These are phyloP conservation scores for Megacollybia marginata DNA, from an alignment of 768 basidiomycete genomes.

Conservation along the genomic window DNA sequence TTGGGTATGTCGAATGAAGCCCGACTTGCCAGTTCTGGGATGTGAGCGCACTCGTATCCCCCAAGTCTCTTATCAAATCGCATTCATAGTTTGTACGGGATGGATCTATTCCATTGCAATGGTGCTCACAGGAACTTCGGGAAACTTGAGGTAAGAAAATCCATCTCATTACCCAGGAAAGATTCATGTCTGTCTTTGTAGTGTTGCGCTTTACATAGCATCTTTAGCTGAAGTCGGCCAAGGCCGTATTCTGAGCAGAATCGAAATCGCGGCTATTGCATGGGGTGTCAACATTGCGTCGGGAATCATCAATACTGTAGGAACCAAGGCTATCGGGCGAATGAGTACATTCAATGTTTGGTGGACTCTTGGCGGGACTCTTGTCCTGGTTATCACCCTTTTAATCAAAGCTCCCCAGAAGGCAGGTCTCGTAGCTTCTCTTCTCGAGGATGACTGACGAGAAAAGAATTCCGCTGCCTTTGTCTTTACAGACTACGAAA, in stretches of 20 bases:
- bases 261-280: constrained; percentile 46
- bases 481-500: constrained; percentile 51
- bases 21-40: constrained; percentile 42
- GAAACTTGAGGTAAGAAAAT: constrained; percentile 38
- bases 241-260: constrained; percentile 32
- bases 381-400: constrained; percentile 50
- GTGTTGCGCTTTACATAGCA: constrained; percentile 48
- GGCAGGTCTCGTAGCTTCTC: constrained; percentile 19
- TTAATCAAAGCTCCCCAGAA: constrained; percentile 48
- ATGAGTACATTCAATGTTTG: constrained; percentile 52
- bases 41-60: constrained; percentile 25
- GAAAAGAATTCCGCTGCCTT: constrained; percentile 42
- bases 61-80: neutral
- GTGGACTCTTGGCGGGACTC: constrained; percentile 55
- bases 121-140: constrained; percentile 53
- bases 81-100: constrained; percentile 33
- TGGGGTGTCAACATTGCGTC: constrained; percentile 52
- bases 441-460: neutral
- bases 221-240: constrained; percentile 44
- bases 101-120: constrained; percentile 57
- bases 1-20: constrained; percentile 58
- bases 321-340: constrained; percentile 48
- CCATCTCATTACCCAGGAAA: neutral
- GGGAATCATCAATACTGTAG: constrained; percentile 47
- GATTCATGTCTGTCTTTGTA: constrained; percentile 7